A percentile compares a stretch with the other conserved stretches of the same genome.
These are phyloP conservation scores for Apiotrichum mycotoxinovorans DNA, from an alignment of 1,284 basidiomycete genomes.

Conservation along the genomic window DNA sequence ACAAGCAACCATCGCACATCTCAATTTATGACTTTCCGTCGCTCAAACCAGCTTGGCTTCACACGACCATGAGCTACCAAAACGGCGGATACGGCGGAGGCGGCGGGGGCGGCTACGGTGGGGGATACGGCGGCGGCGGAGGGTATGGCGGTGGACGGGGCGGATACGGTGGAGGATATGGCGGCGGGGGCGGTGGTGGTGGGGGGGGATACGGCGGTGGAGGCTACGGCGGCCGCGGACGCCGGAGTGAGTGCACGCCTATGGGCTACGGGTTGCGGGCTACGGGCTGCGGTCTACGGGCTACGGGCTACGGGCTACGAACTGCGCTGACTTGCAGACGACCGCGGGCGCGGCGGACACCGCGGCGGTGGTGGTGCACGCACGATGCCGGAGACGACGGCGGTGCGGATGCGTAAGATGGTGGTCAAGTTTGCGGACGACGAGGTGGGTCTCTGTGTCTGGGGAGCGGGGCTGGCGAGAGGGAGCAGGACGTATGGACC, in stretches of 20 bases:
- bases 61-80: slow-evolving; percentile 33
- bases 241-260: slow-evolving; percentile 19
- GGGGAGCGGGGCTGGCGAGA: background rate
- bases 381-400: slow-evolving; percentile 60
- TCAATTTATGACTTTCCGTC: background rate
- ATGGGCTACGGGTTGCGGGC: background rate
- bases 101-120: no score
- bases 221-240: slow-evolving; percentile 20
- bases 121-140: slow-evolving; percentile 11
- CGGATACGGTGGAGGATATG: slow-evolving; percentile 15
- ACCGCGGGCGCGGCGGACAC: slow-evolving; percentile 21
- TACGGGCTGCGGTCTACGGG: background rate
- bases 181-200: slow-evolving; percentile 10
- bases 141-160: slow-evolving; percentile 15
- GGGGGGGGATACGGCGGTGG: slow-evolving; percentile 18
- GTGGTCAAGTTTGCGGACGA: slow-evolving; percentile 72
- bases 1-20: background rate
- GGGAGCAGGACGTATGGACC: slow-evolving; percentile 5
- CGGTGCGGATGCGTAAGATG: slow-evolving; percentile 64
- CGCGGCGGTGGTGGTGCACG: slow-evolving; percentile 23
- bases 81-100: slow-evolving; percentile 27
- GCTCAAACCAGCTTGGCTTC: background rate
- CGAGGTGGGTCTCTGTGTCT: slow-evolving; percentile 59
- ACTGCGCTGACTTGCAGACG: slow-evolving; percentile 15
- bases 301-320: background rate